Percentiles rank a stretch among this genome's conserved stretches.
Evolutionary conservation across 345 rosid genomes (phyloP).

Genomic region (Rhizophora apiculata): DNA sequence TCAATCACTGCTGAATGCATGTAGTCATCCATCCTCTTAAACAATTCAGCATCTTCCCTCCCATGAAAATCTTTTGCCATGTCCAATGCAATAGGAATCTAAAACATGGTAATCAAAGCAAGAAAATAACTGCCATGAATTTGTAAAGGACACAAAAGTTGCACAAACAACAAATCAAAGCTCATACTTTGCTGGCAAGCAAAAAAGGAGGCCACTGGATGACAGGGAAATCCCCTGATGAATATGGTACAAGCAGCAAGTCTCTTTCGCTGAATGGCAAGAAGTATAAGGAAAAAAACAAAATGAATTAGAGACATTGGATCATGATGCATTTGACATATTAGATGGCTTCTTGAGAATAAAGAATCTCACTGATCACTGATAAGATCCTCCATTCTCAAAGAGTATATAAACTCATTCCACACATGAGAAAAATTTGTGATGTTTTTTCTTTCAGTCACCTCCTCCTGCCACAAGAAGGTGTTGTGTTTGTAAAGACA

Average conservation of each 20-base stretch:
- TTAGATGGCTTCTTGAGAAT: constrained; percentile 13
- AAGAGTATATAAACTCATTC: constrained; percentile 75
- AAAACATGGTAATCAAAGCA: constrained; percentile 23
- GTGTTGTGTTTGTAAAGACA: constrained; percentile 15
- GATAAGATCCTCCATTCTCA: constrained; percentile 88
- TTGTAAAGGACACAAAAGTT: constrained; percentile 12
- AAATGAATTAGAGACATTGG: constrained; percentile 16
- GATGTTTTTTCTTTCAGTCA: constrained; percentile 43
- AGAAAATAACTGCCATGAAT: constrained; percentile 16
- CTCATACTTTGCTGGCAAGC: constrained; percentile 91
- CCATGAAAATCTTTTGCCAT: constrained; percentile 96
- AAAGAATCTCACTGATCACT: constrained; percentile 57
- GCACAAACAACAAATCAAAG: constrained; percentile 14
- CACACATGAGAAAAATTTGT: constrained; percentile 81
- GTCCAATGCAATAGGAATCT: constrained; percentile 98
- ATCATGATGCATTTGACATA: constrained; percentile 11
- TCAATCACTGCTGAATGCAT: constrained; percentile 80
- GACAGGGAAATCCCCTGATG: constrained; percentile 61
- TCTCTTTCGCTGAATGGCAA: constrained; percentile 62
- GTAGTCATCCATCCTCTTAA: constrained; percentile 79
- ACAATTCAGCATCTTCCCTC: constrained; percentile 62
- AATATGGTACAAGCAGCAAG: constrained; percentile 84
- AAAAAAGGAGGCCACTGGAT: constrained; percentile 97
- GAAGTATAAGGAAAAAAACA: constrained; percentile 3
- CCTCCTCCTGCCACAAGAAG: constrained; percentile 53